Evolutionary conservation across 1,139 yeast species (phyloP).

Genomic region (Candida frijolesensis): DNA sequence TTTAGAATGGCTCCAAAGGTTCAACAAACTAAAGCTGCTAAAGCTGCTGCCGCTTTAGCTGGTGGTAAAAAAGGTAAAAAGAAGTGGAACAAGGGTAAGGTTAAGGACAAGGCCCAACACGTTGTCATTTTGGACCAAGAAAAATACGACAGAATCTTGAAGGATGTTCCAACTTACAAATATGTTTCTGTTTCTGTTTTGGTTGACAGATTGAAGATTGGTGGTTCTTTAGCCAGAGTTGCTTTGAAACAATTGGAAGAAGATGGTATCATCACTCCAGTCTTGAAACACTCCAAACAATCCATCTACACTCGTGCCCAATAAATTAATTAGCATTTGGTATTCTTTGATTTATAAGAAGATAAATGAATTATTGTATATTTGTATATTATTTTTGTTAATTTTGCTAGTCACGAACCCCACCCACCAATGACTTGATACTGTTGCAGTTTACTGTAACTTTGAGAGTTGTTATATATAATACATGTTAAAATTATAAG

Average conservation of each 20-base stretch:
- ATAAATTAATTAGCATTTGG: slow-evolving; percentile 19
- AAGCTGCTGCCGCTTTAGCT: slow-evolving; percentile 99
- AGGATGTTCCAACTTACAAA: slow-evolving; percentile 99
- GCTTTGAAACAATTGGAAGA: slow-evolving; percentile 95
- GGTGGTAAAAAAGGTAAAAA: slow-evolving; percentile 99
- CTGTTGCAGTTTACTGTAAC: not conserved
- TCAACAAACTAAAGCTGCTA: slow-evolving; percentile 99
- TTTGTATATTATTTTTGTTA: slow-evolving; percentile 3
- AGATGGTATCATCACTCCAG: slow-evolving; percentile 94
- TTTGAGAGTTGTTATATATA: not conserved
- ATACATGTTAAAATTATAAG: slow-evolving; percentile 3
- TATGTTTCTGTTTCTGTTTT: slow-evolving; percentile 96
- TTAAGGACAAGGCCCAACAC: slow-evolving; percentile 99
- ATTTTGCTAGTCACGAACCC: slow-evolving; percentile 1
- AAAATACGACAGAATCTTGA: slow-evolving; percentile 97
- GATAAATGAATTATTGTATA: slow-evolving; percentile 3
- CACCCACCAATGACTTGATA: not conserved
- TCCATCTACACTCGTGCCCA: slow-evolving; percentile 88
- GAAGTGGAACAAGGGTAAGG: slow-evolving; percentile 99
- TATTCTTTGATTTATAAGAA: not conserved
- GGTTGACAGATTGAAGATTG: slow-evolving; percentile 98
- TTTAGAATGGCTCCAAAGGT: slow-evolving; percentile 96
- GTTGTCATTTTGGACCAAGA: slow-evolving; percentile 97
- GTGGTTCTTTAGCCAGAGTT: slow-evolving; percentile 98
- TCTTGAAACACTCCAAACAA: slow-evolving; percentile 96